A percentile compares a stretch with the other conserved stretches of the same genome.
Evolutionary conservation across 2,329 filamentous ascomycete genomes (phyloP).

Genomic region (Leptosphaerulina australis): DNA sequence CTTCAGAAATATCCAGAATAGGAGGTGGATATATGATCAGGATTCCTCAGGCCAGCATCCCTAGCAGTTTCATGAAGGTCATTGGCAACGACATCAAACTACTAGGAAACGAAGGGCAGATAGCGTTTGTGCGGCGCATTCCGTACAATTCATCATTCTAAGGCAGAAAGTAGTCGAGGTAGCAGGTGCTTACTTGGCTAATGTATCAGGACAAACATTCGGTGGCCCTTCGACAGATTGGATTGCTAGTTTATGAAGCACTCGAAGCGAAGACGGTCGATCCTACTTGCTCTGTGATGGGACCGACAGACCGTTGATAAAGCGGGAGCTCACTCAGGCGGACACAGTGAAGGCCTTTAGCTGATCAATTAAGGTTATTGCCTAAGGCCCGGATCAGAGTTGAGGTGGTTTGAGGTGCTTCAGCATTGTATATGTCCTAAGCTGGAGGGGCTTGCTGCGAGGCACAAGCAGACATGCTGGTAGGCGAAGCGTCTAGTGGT

Average conservation of each 20-base stretch:
- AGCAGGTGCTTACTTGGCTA: conserved; percentile 7
- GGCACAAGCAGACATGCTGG: conserved; percentile 16
- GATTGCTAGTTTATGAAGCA: not conserved
- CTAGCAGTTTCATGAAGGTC: conserved; percentile 14
- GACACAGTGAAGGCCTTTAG: not conserved
- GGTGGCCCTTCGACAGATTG: not conserved
- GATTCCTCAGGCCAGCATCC: conserved; percentile 3
- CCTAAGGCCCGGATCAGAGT: conserved; percentile 14
- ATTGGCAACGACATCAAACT: conserved; percentile 9
- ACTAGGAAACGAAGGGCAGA: conserved; percentile 17
- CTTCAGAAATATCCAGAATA: conserved; percentile 1
- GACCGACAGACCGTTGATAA: conserved; percentile 12
- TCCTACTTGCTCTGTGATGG: conserved; percentile 8
- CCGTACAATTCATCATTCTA: conserved; percentile 6
- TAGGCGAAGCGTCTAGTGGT: conserved; percentile 15
- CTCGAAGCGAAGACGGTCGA: conserved; percentile 19
- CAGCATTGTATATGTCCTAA: conserved; percentile 8
- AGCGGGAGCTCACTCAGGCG: conserved; percentile 11
- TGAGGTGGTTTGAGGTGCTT: conserved; percentile 9
- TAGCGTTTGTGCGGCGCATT: conserved; percentile 17
- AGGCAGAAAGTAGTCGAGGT: conserved; percentile 17
- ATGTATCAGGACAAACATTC: not conserved
- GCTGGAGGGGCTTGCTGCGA: conserved; percentile 11
- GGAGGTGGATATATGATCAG: conserved; percentile 17
- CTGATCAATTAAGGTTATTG: conserved; percentile 6